Evolutionary conservation across 78 protist genomes (phyloP).

Genomic region (Salpingoeca rosetta): DNA sequence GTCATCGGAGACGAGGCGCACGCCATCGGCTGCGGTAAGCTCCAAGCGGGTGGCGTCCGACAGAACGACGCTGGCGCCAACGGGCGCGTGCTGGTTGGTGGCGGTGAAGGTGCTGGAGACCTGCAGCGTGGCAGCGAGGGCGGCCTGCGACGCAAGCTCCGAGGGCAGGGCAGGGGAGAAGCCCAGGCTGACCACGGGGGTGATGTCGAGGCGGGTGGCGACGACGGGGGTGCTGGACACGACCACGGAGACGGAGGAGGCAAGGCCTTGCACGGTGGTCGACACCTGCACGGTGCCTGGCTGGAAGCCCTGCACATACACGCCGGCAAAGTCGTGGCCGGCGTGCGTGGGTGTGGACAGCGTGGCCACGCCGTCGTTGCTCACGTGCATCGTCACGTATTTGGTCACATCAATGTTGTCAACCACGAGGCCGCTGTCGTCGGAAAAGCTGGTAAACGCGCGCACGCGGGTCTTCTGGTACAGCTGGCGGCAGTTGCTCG

Average conservation of each 20-base stretch:
- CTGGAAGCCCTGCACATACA: background rate
- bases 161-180: too few species aligned
- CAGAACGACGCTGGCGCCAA: too few species aligned
- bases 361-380: background rate
- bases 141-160: too few species aligned
- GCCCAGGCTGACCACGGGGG: background rate
- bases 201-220: background rate
- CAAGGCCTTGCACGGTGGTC: background rate
- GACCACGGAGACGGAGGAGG: background rate
- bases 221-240: background rate
- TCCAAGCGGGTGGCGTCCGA: too few species aligned
- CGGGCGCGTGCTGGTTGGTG: too few species aligned
- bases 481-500: background rate
- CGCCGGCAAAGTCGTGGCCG: background rate
- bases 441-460: background rate
- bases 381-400: background rate
- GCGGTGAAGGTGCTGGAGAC: too few species aligned
- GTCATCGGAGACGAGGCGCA: too few species aligned
- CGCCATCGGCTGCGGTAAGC: too few species aligned
- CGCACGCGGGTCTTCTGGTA: background rate
- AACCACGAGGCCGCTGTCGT: background rate
- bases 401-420: background rate
- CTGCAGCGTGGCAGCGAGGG: too few species aligned
- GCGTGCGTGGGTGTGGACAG: background rate
- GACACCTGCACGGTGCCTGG: background rate